Base-by-base conservation (phyloP, 2,329 filamentous ascomycete genomes). In the Penicillium sp. region DNA sequence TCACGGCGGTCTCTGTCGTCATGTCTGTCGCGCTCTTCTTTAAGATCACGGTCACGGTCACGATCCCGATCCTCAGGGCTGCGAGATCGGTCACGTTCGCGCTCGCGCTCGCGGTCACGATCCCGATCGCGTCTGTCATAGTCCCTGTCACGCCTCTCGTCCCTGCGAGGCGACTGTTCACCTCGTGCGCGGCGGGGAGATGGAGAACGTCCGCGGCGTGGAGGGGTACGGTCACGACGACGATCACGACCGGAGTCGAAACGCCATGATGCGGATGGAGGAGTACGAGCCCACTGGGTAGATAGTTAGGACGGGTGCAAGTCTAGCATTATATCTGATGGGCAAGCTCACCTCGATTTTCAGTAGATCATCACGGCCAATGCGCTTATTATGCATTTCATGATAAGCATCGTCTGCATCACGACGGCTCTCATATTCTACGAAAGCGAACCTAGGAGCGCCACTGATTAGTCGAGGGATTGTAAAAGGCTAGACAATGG, bases 361-460 rank as follows among this genome's bases (percentile, higher is more conserved):
- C 78, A 99, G 74, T 59, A 96, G 79, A 69, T 99, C 94, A 71
- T 99, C 94, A 61, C 93, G 88, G 48, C 91, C 92, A 66, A 99
- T 91, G 64, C 93, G 91, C 85, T 97, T 97, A 81, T 97, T 97
- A 73, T 99, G 94, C 94, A 99, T 99, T 79, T 99, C 94, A 75
- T 99, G 91, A 74, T 99, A 99, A 48, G 94, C 94, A 79, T 99
- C 94, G 75, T 99, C 94, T 62, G 94, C 92, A 81, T 99, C 94
- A 66, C 94, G 92, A 68, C 93, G 90, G 75, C 92, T 95, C 80
- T 99, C 94, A 76, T 99, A 99, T 78, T 99, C 94, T 63, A 99
- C 94, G 74, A 99, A 99, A 38, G 94, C 94, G 74, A 99, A 99
- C 65, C 94, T 86, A 62, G 26, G 53, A 24, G 5, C 8, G 24